Conservation (phyloP, 1,284 basidiomycete genomes). For the Schizopora paradoxa region DNA sequence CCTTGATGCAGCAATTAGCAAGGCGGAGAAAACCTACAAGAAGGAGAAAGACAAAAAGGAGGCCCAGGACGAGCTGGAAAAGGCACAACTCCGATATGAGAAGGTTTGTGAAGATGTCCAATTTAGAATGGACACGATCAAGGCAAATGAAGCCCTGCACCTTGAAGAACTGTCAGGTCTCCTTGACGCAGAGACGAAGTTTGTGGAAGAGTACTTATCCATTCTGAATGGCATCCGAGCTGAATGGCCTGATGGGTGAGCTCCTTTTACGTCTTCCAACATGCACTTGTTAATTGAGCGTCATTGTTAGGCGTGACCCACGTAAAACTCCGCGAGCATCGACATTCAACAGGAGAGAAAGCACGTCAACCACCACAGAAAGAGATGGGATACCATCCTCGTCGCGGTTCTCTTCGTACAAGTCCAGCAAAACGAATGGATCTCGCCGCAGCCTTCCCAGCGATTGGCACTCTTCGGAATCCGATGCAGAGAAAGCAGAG, state of each 20-base stretch:
- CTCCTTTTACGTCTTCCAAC: slow-evolving; percentile 29
- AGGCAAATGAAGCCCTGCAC: slow-evolving; percentile 70
- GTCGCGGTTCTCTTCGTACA: no score
- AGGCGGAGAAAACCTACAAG: slow-evolving; percentile 60
- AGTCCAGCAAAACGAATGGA: no score
- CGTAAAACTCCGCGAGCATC: slow-evolving; percentile 21
- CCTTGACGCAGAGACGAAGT: slow-evolving; percentile 69
- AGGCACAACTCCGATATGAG: slow-evolving; percentile 68
- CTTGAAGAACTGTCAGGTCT: slow-evolving; percentile 63
- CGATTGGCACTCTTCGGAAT: slow-evolving; percentile 34
- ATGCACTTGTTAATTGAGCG: no score
- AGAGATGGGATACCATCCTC: no score
- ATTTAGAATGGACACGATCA: slow-evolving; percentile 67
- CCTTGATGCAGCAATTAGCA: slow-evolving; percentile 68
- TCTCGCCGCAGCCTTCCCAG: no score
- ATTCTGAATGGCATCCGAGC: slow-evolving; percentile 62
- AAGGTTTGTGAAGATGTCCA: slow-evolving; percentile 78
- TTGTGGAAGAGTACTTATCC: slow-evolving; percentile 64
- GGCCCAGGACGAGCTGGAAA: slow-evolving; percentile 72
- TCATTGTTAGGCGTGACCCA: no score
- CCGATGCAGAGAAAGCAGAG: slow-evolving; percentile 34
- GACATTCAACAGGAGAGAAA: no score
- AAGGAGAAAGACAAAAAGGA: slow-evolving; percentile 64
- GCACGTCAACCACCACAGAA: no score
- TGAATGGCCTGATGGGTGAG: slow-evolving; percentile 55